Conservation (phyloP, 2,329 filamentous ascomycete genomes). For the Epicoccum sorghinum region DNA sequence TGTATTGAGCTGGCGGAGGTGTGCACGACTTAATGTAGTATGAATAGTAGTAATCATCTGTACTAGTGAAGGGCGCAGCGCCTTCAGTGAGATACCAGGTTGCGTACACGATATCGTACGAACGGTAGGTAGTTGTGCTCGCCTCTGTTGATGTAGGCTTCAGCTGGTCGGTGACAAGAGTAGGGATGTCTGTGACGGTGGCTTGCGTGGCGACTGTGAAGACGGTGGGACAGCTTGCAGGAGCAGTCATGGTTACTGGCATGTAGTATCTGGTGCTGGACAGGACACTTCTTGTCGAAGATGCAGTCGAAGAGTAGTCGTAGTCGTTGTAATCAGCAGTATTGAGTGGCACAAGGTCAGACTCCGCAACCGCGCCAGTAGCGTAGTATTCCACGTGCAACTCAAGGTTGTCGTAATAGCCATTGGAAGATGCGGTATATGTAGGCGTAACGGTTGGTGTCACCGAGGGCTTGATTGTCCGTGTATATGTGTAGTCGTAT, state of each 20-base stretch:
- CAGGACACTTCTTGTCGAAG: slow-evolving; percentile 9
- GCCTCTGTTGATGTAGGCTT: slow-evolving; percentile 29
- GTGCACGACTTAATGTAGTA: slow-evolving; percentile 34
- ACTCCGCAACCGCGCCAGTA: slow-evolving; percentile 27
- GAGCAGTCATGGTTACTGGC: slow-evolving; percentile 41
- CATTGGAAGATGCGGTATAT: slow-evolving; percentile 18
- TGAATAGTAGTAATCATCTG: slow-evolving; percentile 29
- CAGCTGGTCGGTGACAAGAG: slow-evolving; percentile 30
- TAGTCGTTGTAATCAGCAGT: slow-evolving; percentile 11
- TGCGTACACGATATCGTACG: slow-evolving; percentile 21
- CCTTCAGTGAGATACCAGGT: slow-evolving; percentile 36
- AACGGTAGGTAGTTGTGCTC: slow-evolving; percentile 12
- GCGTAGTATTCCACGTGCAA: slow-evolving; percentile 31
- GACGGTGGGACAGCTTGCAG: slow-evolving; percentile 32
- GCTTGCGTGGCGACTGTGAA: slow-evolving; percentile 30
- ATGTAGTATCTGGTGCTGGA: slow-evolving; percentile 29
- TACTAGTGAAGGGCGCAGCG: slow-evolving; percentile 33
- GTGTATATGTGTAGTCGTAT: slow-evolving; percentile 17
- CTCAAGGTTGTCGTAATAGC: slow-evolving; percentile 20
- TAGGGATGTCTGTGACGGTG: slow-evolving; percentile 28
- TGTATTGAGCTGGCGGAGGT: slow-evolving; percentile 22
- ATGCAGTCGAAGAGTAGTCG: slow-evolving; percentile 10
- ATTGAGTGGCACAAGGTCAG: slow-evolving; percentile 28
- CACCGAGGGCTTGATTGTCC: slow-evolving; percentile 30
- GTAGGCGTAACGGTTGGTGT: slow-evolving; percentile 34